Base-by-base conservation (phyloP, 108 stramenopile species). In the Cyclotella sp. region DNA sequence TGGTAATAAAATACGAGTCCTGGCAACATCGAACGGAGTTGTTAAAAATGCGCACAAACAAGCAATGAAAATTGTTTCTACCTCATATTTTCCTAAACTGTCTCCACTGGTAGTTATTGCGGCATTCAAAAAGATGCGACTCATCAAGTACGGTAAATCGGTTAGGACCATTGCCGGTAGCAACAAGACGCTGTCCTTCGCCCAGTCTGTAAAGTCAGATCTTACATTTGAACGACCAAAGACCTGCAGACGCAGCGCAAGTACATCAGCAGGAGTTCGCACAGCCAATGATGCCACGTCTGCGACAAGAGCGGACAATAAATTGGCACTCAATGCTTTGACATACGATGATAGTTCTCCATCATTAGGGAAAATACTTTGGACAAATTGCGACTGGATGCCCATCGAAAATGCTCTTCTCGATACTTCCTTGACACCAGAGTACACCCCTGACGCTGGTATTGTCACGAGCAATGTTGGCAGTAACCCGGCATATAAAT, bases 21-120 rank as follows among this genome's bases (percentile, higher is more conserved):
- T 53, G 10, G 86, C 92, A 12, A 95, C 94, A 72, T 95, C 94
- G 73, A 95, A 95, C 21, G 94, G 94, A 40, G 94, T 95, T 12
- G 92, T 95, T 62, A 93, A 65, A 22, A 91, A 72, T 30, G 89
- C 90, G 44, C 89, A 90, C 0, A 91, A 27, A 19, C 89, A 77
- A 13, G 94, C 92, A 9, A 85, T 78, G 15, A 52, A 53, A 51
- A 93, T 77, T 15, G 83, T 87, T 27, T 83, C 84, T 0, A 87
- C 61, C 18, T 91, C 91, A 65, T 95, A 93, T n/a, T 71, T 75
- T 15, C 83, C 84, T 41, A 95, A 72, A 65, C 81, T 77, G 39
- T 92, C 76, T n/a, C 70, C 79, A 13, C 89, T 89, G 4, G 76
- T 86, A 13, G 90, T 77, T 43, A 95, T 72, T 13, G 85, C 72